Percentiles rank a stretch among this genome's conserved stretches.
phyloP scores from a whole-genome alignment of 1,284 basidiomycete species.

The Sphagnurus paluster region DNA sequence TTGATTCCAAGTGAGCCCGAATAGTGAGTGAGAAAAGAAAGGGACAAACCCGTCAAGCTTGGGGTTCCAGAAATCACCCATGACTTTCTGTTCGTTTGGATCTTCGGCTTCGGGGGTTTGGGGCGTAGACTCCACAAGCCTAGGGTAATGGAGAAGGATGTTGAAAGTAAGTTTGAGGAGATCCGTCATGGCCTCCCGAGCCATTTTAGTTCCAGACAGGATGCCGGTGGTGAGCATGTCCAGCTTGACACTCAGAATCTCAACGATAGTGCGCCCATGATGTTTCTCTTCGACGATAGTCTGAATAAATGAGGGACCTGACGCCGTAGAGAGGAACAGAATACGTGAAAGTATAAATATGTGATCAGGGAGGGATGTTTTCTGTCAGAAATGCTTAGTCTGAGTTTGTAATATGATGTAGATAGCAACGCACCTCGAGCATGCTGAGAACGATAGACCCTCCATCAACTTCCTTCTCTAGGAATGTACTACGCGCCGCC shows the following conservation, averaged over 20 bases:
- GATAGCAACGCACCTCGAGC: conserved; percentile 53
- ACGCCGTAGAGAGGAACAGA: conserved; percentile 70
- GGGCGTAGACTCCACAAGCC: conserved; percentile 48
- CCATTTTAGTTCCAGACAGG: conserved; percentile 50
- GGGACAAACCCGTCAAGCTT: conserved; percentile 62
- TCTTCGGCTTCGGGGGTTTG: conserved; percentile 34
- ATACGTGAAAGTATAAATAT: conserved; percentile 76
- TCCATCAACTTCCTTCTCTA: conserved; percentile 60
- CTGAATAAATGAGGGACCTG: conserved; percentile 49
- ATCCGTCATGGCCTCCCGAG: conserved; percentile 72
- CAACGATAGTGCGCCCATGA: conserved; percentile 53
- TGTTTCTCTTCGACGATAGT: conserved; percentile 63
- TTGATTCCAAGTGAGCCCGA: background rate
- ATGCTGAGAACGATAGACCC: conserved; percentile 55
- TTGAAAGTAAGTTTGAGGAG: conserved; percentile 79
- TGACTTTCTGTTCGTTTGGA: conserved; percentile 34
- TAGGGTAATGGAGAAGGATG: conserved; percentile 65
- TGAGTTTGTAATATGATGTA: background rate
- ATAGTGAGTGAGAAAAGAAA: background rate
- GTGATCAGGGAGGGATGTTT: conserved; percentile 57
- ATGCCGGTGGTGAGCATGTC: conserved; percentile 50
- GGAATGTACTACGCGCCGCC: conserved; percentile 55
- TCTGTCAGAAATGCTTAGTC: conserved; percentile 39
- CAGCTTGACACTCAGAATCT: conserved; percentile 59
- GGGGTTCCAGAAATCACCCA: conserved; percentile 69